phyloP scores from a whole-genome alignment of 2,329 filamentous ascomycete species.

The Blastomyces silverae region DNA sequence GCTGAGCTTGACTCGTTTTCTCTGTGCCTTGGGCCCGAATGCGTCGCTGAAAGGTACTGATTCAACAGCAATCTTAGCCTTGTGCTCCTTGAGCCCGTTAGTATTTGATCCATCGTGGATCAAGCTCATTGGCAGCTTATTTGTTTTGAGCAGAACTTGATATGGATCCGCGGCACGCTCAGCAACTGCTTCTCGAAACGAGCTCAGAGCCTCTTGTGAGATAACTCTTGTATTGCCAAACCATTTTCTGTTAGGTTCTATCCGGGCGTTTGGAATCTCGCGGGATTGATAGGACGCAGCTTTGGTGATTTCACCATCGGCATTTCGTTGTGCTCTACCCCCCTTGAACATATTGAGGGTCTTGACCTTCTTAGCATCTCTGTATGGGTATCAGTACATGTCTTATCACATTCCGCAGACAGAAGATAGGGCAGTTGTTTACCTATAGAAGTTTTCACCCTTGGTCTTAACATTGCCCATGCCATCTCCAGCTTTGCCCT shows the following conservation, averaged over 20 bases:
- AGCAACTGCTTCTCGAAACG: conserved; percentile 86
- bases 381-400: conserved; percentile 25
- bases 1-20: conserved; percentile 84
- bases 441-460: conserved; percentile 97
- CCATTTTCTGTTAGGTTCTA: conserved; percentile 97
- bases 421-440: conserved; percentile 27
- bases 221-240: conserved; percentile 92
- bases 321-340: conserved; percentile 74
- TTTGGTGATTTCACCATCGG: conserved; percentile 74
- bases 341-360: conserved; percentile 85
- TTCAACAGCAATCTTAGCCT: conserved; percentile 89
- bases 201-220: conserved; percentile 75
- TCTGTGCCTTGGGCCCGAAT: conserved; percentile 87
- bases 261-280: conserved; percentile 72
- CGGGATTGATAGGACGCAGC: conserved; percentile 76
- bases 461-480: conserved; percentile 89
- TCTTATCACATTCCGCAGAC: neutral
- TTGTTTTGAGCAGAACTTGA: conserved; percentile 88
- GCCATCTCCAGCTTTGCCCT: conserved; percentile 78
- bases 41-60: conserved; percentile 77
- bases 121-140: conserved; percentile 93
- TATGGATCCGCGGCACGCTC: conserved; percentile 88
- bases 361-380: conserved; percentile 78
- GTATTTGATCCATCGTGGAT: conserved; percentile 71
- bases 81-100: conserved; percentile 84